phyloP scores from a whole-genome alignment of 2,329 filamentous ascomycete genomes.

The Cercospora beticola region DNA sequence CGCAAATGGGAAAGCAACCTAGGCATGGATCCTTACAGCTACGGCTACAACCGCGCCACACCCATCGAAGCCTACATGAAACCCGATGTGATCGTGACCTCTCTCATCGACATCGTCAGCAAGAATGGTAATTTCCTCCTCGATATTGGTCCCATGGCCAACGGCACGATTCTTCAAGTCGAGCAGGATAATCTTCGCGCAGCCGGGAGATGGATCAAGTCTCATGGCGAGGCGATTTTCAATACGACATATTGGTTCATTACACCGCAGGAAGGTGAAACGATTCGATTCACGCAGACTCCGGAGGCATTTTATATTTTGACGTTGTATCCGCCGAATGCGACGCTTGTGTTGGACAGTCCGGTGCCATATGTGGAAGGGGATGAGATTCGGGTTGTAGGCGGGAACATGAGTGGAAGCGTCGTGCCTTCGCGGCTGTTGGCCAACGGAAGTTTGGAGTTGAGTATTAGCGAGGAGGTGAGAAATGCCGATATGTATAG shows the following conservation, averaged over 20 bases:
- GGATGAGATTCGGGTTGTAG: conserved; percentile 50
- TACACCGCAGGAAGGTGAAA: conserved; percentile 45
- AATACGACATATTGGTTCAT: conserved; percentile 58
- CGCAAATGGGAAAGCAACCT: conserved; percentile 62
- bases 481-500: conserved; percentile 41
- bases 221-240: conserved; percentile 57
- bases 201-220: conserved; percentile 56
- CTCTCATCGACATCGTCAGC: conserved; percentile 34
- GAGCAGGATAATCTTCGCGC: conserved; percentile 51
- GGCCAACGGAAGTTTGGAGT: conserved; percentile 35
- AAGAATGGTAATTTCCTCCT: conserved; percentile 38
- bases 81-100: conserved; percentile 28
- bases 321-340: conserved; percentile 47
- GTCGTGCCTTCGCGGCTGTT: conserved; percentile 32
- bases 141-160: conserved; percentile 49
- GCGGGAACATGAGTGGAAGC: conserved; percentile 35
- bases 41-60: conserved; percentile 61
- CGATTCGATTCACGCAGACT: conserved; percentile 55
- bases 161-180: conserved; percentile 54
- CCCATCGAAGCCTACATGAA: conserved; percentile 34
- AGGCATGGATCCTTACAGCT: conserved; percentile 61
- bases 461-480: conserved; percentile 39
- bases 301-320: conserved; percentile 55
- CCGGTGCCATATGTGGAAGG: conserved; percentile 50
- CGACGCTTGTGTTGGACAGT: conserved; percentile 43